These are phyloP conservation scores for Rhizomucor pusillus DNA, from an alignment of 371 early-diverging fungal species.

Conservation along the genomic window DNA sequence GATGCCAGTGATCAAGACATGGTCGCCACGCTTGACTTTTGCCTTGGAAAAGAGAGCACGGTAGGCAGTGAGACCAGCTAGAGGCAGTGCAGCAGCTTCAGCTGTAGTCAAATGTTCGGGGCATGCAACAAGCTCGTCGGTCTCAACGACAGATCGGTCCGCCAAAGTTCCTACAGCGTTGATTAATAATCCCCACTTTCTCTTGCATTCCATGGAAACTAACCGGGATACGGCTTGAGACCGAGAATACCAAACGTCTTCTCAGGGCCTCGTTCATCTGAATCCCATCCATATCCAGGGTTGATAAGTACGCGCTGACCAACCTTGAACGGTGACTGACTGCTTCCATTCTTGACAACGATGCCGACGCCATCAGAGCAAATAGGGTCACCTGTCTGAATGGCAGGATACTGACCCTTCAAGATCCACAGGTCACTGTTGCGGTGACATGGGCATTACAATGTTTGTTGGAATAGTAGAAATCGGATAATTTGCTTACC, in stretches of 20 bases:
- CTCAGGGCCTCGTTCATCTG: constrained; percentile 63
- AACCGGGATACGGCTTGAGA: constrained; percentile 47
- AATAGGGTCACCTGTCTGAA: constrained; percentile 31
- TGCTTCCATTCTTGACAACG: constrained; percentile 22
- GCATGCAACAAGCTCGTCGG: constrained; percentile 43
- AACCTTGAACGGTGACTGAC: constrained; percentile 8
- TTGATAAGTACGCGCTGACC: constrained; percentile 53
- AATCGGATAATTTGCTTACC: neutral
- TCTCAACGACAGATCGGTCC: constrained; percentile 49
- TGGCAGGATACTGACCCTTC: constrained; percentile 40
- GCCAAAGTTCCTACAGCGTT: constrained; percentile 51
- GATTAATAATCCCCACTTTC: no score
- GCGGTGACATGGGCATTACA: neutral
- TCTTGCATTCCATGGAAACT: neutral
- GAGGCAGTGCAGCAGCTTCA: constrained; percentile 68
- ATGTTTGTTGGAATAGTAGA: neutral
- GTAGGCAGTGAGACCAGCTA: constrained; percentile 72
- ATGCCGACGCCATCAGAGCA: constrained; percentile 65
- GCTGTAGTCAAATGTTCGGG: constrained; percentile 58
- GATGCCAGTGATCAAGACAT: constrained; percentile 70
- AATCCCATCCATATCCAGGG: constrained; percentile 59
- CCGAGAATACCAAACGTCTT: constrained; percentile 56
- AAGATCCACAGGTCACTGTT: constrained; percentile 56
- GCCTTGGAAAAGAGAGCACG: constrained; percentile 59
- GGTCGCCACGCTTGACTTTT: constrained; percentile 45